Evolutionary conservation across 2,329 filamentous ascomycete genomes (phyloP), one percentile per base, ranked within the genome.

Genomic region (Calonectria naviculata): DNA sequence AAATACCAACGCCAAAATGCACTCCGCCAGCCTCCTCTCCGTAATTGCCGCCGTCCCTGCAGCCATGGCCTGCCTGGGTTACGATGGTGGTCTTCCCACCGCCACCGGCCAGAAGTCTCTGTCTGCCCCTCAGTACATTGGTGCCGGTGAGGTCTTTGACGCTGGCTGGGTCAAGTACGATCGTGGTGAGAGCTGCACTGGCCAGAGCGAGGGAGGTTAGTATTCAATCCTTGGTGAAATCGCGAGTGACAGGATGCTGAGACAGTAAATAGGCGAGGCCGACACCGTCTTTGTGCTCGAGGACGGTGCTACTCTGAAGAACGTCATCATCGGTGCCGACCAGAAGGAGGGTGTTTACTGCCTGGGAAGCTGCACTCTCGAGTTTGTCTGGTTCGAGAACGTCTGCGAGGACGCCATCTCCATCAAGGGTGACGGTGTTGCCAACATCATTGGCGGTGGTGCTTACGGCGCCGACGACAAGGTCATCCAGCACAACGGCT

Each of bases 341-440:
- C 85, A 87, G 68, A 79, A 77, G n/a, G 85, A 87, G 75, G 85
- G 85, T 31, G 80, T 87, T 5, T 85, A 87, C 80, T 87, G 85
- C 77, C 73, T 81, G 41, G 86, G 86, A 3, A 58, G 79, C 1
- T 87, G 85, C 75, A 86, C 76, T 3, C 75, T 87, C 10, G 79
- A 84, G 73, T 85, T 83, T n/a, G 87, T 87, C 47, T 88, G 86
- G 86, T 88, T 86, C 70, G 83, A 84, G 65, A 83, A 86, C 31
- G 85, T 87, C 58, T 87, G 85, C 70, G 85, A 87, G 67, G 77
- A 78, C 17, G 75, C 75, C 64, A 76, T 76, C 68, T 70, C 67
- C 26, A 74, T 76, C 75, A 77, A 76, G 82, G 83, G 83, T 10
- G 78, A 81, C 60, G 80, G 81, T 7, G 79, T 83, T 2, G 79